Percentiles rank a stretch among this genome's conserved stretches.
Conservation (phyloP, 495 filamentous ascomycete species). For the Clohesyomyces aquaticus region DNA sequence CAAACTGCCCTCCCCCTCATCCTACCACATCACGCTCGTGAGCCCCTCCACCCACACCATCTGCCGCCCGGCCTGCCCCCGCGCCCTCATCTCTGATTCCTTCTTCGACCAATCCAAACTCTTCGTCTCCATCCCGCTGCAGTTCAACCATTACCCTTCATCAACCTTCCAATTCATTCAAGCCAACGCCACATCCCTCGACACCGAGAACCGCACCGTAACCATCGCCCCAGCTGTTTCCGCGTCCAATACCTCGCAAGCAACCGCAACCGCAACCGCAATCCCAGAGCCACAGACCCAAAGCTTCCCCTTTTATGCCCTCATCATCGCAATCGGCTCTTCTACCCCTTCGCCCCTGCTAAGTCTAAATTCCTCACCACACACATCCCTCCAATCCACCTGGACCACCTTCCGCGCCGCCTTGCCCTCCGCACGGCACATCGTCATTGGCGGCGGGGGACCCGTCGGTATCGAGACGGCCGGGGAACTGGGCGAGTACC, state of each 20-base stretch:
- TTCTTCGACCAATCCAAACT: slow-evolving; percentile 52
- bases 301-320: slow-evolving; percentile 24
- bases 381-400: slow-evolving; percentile 35
- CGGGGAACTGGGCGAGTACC: slow-evolving; percentile 52
- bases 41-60: slow-evolving; percentile 57
- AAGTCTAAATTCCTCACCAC: slow-evolving; percentile 21
- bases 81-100: slow-evolving; percentile 51
- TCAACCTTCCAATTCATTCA: slow-evolving; percentile 59
- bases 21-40: slow-evolving; percentile 56
- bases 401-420: slow-evolving; percentile 50
- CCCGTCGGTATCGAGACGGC: slow-evolving; percentile 64
- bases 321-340: slow-evolving; percentile 35
- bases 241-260: background rate
- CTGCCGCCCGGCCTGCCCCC: slow-evolving; percentile 57
- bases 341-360: slow-evolving; percentile 25
- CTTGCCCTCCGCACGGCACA: slow-evolving; percentile 59
- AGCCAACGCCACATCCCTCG: slow-evolving; percentile 57
- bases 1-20: slow-evolving; percentile 43
- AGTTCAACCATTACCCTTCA: slow-evolving; percentile 56
- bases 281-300: no score
- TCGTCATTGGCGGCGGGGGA: slow-evolving; percentile 66
- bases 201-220: slow-evolving; percentile 42
- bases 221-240: slow-evolving; percentile 23
- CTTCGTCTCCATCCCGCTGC: slow-evolving; percentile 54
- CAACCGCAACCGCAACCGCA: no score